Evolutionary conservation across 2,329 filamentous ascomycete genomes (phyloP).

Genomic region (Massarina eburnea): DNA sequence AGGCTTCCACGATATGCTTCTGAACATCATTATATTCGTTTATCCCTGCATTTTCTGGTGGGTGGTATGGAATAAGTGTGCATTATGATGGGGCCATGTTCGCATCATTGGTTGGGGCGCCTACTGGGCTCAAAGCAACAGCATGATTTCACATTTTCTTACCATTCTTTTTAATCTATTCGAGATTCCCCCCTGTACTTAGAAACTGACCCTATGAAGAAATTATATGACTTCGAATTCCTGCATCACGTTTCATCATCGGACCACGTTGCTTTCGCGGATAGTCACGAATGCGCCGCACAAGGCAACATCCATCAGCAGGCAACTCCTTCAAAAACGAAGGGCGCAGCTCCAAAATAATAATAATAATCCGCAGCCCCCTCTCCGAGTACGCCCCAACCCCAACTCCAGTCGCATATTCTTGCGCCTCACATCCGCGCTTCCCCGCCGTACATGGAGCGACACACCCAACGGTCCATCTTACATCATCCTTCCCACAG

Average conservation of each 20-base stretch:
- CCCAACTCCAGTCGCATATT: neutral
- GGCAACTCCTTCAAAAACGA: neutral
- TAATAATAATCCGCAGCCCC: neutral
- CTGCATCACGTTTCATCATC: no score
- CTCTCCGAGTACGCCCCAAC: neutral
- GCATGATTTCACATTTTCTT: neutral
- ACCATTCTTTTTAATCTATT: neutral
- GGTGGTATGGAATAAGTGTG: slow-evolving; percentile 3
- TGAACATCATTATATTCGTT: neutral
- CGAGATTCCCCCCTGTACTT: slow-evolving; percentile 5
- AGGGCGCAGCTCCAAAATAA: neutral
- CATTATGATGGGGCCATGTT: slow-evolving; percentile 3
- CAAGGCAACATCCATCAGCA: neutral
- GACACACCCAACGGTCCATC: neutral
- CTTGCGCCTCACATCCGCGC: slow-evolving; percentile 3
- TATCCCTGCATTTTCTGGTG: slow-evolving; percentile 1
- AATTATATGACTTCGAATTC: neutral
- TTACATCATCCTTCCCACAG: neutral
- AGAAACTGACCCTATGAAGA: neutral
- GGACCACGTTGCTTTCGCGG: neutral
- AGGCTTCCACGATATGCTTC: neutral
- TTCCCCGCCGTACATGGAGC: neutral
- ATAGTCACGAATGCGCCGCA: neutral
- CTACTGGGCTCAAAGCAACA: neutral
- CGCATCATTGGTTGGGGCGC: neutral